Percentiles rank a stretch among this genome's conserved stretches.
phyloP scores from a whole-genome alignment of 1,139 yeast species.

The Magnusiomyces sp. region DNA sequence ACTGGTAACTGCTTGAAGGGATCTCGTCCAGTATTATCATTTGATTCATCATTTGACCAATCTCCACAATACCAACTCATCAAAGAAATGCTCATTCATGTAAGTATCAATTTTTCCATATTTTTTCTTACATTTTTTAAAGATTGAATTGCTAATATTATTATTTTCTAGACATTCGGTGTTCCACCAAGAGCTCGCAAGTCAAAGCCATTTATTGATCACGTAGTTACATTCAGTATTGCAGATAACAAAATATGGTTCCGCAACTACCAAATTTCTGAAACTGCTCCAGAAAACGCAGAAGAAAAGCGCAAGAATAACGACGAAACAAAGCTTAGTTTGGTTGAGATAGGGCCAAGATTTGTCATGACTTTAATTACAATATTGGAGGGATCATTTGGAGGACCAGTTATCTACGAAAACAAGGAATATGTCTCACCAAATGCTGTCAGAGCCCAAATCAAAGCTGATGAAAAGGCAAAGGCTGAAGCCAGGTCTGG shows the following conservation, averaged over 20 bases:
- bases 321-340: conserved; percentile 45
- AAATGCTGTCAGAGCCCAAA: conserved; percentile 86
- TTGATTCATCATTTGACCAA: conserved; percentile 67
- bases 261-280: conserved; percentile 88
- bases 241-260: conserved; percentile 95
- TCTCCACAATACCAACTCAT: conserved; percentile 60
- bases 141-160: not conserved
- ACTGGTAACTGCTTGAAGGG: conserved; percentile 96
- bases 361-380: conserved; percentile 88
- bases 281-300: conserved; percentile 47
- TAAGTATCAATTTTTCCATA: not conserved
- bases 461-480: conserved; percentile 69
- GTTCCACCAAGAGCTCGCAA: conserved; percentile 96
- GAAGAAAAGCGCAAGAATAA: conserved; percentile 29
- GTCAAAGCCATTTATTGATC: conserved; percentile 90
- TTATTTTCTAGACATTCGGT: conserved; percentile 49
- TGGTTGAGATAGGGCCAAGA: conserved; percentile 96
- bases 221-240: conserved; percentile 84
- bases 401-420: conserved; percentile 96
- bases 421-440: conserved; percentile 96
- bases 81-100: conserved; percentile 75
- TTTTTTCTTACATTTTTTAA: not conserved
- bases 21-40: conserved; percentile 88
- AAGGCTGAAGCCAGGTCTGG: conserved; percentile 74
- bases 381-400: conserved; percentile 91